Percentiles rank a stretch among this genome's conserved stretches.
Conservation (phyloP, 2,329 filamentous ascomycete species). For the Fusarium pseudograminearum region DNA sequence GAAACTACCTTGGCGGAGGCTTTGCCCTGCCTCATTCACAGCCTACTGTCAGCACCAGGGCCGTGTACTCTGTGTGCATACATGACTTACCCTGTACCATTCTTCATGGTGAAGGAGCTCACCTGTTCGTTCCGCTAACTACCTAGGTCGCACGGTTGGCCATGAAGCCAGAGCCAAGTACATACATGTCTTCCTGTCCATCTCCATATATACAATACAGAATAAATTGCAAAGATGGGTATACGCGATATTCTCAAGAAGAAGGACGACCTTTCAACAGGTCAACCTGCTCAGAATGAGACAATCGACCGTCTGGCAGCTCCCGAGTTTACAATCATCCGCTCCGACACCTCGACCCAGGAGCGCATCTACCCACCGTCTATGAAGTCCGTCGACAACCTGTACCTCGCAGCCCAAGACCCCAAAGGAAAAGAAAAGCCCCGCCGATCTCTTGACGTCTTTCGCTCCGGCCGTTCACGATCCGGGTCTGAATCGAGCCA, state of each 20-base stretch:
- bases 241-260: slow-evolving; percentile 67
- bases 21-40: neutral
- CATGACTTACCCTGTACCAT: neutral
- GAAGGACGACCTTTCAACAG: slow-evolving; percentile 60
- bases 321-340: slow-evolving; percentile 84
- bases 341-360: slow-evolving; percentile 83
- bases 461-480: slow-evolving; percentile 60
- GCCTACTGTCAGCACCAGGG: neutral
- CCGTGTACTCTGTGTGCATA: neutral
- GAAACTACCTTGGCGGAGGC: neutral
- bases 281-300: slow-evolving; percentile 53
- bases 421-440: slow-evolving; percentile 49
- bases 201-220: slow-evolving; percentile 1
- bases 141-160: neutral
- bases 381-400: slow-evolving; percentile 46
- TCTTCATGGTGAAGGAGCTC: neutral
- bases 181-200: neutral
- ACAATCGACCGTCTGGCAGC: slow-evolving; percentile 54
- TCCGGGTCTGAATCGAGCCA: slow-evolving; percentile 60
- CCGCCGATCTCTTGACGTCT: slow-evolving; percentile 61
- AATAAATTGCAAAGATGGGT: slow-evolving; percentile 55
- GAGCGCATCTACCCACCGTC: slow-evolving; percentile 81
- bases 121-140: neutral
- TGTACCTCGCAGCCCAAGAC: slow-evolving; percentile 51
- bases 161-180: neutral